Conservation (phyloP, 1,284 basidiomycete species). For the Trametes polyzona region DNA sequence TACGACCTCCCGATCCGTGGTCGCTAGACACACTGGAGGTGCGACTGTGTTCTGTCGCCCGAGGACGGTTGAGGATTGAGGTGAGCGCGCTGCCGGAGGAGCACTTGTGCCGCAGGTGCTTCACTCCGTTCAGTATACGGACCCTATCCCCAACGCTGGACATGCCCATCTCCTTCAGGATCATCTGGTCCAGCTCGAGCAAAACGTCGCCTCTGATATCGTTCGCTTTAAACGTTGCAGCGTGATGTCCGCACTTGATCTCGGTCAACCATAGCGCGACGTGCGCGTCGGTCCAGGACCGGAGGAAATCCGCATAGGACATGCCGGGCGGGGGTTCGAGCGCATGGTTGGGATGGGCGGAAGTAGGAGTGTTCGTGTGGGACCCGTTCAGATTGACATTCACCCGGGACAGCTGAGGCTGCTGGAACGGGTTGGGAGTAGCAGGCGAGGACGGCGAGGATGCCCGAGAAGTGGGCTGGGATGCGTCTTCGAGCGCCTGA, state of each 20-base stretch:
- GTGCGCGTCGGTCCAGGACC: conserved; percentile 70
- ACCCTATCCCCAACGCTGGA: conserved; percentile 88
- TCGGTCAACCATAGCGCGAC: conserved; percentile 75
- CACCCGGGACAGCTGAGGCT: conserved; percentile 29
- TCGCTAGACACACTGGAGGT: conserved; percentile 31
- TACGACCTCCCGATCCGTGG: conserved; percentile 17
- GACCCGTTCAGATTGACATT: conserved; percentile 32
- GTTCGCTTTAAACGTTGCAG: conserved; percentile 74
- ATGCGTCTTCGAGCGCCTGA: conserved; percentile 40
- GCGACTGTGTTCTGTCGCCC: conserved; percentile 28
- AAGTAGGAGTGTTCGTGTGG: conserved; percentile 16
- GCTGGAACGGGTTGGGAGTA: conserved; percentile 44
- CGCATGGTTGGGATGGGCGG: conserved; percentile 29
- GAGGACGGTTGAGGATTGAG: conserved; percentile 33
- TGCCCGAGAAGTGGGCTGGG: conserved; percentile 47
- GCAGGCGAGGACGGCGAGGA: conserved; percentile 59
- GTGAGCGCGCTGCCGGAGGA: conserved; percentile 35
- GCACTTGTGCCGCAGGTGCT: conserved; percentile 68
- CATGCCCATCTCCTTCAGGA: conserved; percentile 89
- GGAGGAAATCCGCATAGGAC: conserved; percentile 64
- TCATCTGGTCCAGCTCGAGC: conserved; percentile 85
- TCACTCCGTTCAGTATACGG: conserved; percentile 84
- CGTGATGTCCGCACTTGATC: conserved; percentile 74
- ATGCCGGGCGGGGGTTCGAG: conserved; percentile 64
- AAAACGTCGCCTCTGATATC: conserved; percentile 90